These are phyloP conservation scores for Patellaria atrata DNA, from an alignment of 495 filamentous ascomycete genomes.

Conservation along the genomic window DNA sequence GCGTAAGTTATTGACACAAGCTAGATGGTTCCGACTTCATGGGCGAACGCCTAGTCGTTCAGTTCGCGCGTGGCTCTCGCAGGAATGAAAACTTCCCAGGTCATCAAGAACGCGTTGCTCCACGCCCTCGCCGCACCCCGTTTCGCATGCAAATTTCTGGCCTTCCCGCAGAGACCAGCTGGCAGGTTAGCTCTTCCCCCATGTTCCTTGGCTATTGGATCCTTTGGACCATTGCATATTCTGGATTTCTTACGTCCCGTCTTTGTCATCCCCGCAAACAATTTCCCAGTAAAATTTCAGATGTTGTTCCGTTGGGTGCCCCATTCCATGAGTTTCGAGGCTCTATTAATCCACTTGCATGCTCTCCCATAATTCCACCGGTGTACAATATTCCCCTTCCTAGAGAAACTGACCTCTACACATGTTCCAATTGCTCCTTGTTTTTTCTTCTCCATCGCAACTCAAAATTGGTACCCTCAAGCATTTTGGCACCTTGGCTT, in stretches of 20 bases:
- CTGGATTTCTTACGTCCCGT: not conserved
- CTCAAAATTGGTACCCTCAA: slow-evolving; percentile 11
- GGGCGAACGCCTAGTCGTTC: slow-evolving; percentile 89
- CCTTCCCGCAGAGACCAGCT: slow-evolving; percentile 95
- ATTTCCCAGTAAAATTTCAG: no score
- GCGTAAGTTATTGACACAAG: slow-evolving; percentile 13
- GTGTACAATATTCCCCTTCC: slow-evolving; percentile 2
- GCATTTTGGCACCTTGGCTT: slow-evolving; percentile 15
- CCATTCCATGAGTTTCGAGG: not conserved
- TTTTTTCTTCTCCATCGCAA: slow-evolving; percentile 23
- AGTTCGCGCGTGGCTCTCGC: slow-evolving; percentile 90
- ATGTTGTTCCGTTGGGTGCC: no score
- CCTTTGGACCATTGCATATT: slow-evolving; percentile 4
- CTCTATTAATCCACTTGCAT: not conserved
- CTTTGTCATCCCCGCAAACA: no score
- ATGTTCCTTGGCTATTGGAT: slow-evolving; percentile 15
- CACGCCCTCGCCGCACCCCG: slow-evolving; percentile 84
- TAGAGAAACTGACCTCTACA: not conserved
- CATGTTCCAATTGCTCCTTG: slow-evolving; percentile 21
- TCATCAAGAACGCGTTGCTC: slow-evolving; percentile 61
- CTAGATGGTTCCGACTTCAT: slow-evolving; percentile 95
- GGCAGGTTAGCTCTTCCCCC: slow-evolving; percentile 80
- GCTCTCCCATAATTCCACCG: not conserved
- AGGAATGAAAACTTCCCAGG: slow-evolving; percentile 66
- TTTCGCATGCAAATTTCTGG: slow-evolving; percentile 95